Base-by-base conservation (phyloP, 2,329 filamentous ascomycete genomes). In the Sphaerostilbella broomeana region DNA sequence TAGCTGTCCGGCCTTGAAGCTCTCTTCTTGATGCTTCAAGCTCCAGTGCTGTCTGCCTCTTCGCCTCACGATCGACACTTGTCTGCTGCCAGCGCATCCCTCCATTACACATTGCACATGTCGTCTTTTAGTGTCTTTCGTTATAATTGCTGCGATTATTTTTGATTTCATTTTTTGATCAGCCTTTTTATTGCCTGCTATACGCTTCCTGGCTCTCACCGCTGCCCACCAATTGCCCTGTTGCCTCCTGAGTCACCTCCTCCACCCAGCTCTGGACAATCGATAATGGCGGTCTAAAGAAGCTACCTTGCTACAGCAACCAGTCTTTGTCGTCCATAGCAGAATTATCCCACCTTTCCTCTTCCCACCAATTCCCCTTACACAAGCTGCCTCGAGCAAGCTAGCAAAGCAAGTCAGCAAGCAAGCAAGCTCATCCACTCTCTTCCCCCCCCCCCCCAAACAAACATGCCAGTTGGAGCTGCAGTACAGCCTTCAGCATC, bases 401-500 rank as follows among this genome's bases (percentile, higher is more conserved):
- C n/a, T n/a, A n/a, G n/a, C n/a, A n/a, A n/a, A n/a, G n/a, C n/a
- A n/a, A n/a, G n/a, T n/a, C n/a, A n/a, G n/a, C n/a, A n/a, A n/a
- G n/a, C n/a, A n/a, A n/a, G n/a, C n/a, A n/a, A n/a, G 20, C 21
- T 16, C 22, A 30, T 25, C 26, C 17, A 25, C 16, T 21, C 27
- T 28, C 37, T 21, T 32, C 28, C 30, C 31, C 24, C 30, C 24
- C 38, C 34, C 38, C 31, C 32, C 38, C 38, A 40, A 42, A 32
- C 35, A 30, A 43, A 43, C 20, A 43, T 43, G 40, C 40, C 40
- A 16, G 30, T 31, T 35, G 35, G 35, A 43, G 40, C 40, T 43
- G 40, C 40, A 43, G 40, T 43, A 35, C 40, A 39, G 40, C 40
- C 35, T 18, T 25, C 29, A 21, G 12, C 35, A 21, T 38, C 40